Conservation (phyloP, 371 early-diverging fungal genomes). For the Haplosporangium sp. region DNA sequence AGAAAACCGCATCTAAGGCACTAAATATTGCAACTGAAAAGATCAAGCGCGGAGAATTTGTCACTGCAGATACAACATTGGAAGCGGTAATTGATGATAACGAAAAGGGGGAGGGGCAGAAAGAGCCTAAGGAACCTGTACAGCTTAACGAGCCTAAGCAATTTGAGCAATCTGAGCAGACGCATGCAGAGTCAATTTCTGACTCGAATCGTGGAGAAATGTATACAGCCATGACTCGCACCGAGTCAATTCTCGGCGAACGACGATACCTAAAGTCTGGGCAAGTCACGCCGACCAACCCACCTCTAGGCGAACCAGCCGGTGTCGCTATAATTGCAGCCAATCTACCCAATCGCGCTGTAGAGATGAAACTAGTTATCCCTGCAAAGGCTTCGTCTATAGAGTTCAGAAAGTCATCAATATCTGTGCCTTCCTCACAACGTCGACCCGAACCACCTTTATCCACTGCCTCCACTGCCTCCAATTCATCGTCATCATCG, state of each 20-base stretch:
- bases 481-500: conserved; percentile 17
- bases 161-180: background rate
- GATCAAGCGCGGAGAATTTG: conserved; percentile 36
- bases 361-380: conserved; percentile 42
- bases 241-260: conserved; percentile 41
- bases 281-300: conserved; percentile 39
- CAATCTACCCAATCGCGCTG: conserved; percentile 45
- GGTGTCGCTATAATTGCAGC: conserved; percentile 46
- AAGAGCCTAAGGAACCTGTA: background rate
- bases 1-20: conserved; percentile 26
- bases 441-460: conserved; percentile 4
- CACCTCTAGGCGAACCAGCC: conserved; percentile 46
- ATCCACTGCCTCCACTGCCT: conserved; percentile 11
- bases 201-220: conserved; percentile 10
- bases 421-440: background rate
- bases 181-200: background rate
- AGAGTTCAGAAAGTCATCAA: background rate
- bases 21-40: conserved; percentile 21
- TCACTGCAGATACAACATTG: conserved; percentile 20
- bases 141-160: background rate
- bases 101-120: background rate
- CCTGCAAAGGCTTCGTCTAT: conserved; percentile 17
- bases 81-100: conserved; percentile 1
- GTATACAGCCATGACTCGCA: conserved; percentile 34
- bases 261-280: conserved; percentile 44